Percentiles rank a stretch among this genome's conserved stretches.
Conservation (phyloP, 345 rosid species). For the Viola odorata region DNA sequence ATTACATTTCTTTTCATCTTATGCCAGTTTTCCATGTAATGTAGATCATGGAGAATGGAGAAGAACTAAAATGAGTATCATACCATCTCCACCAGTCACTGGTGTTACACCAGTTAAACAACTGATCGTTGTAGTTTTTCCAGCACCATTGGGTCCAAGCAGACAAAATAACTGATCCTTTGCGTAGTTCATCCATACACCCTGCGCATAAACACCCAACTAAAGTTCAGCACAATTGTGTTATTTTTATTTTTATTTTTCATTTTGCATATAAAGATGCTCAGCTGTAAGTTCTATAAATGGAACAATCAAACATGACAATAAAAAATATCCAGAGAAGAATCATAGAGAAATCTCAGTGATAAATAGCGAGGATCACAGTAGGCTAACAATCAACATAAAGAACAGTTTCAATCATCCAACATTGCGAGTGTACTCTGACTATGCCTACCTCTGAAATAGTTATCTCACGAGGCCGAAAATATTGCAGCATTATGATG, state of each 20-base stretch:
- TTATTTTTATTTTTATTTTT: no score
- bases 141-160: slow-evolving; percentile 96
- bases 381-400: no score
- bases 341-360: no score
- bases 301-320: no score
- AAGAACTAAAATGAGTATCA: slow-evolving; percentile 9
- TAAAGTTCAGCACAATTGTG: no score
- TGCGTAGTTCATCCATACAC: slow-evolving; percentile 74
- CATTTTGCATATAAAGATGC: no score
- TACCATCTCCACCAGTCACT: slow-evolving; percentile 82
- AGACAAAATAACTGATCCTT: slow-evolving; percentile 89
- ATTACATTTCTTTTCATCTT: not conserved
- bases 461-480: not conserved
- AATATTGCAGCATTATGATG: not conserved
- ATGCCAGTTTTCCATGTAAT: not conserved
- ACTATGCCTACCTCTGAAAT: no score
- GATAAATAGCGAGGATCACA: slow-evolving; percentile 4
- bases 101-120: slow-evolving; percentile 84
- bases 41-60: not conserved
- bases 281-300: no score
- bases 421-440: no score
- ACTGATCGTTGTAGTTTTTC: slow-evolving; percentile 83
- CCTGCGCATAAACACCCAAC: slow-evolving; percentile 34
- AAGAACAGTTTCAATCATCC: no score
- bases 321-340: no score